Conservation (phyloP, 495 filamentous ascomycete genomes). For the Aspergillus homomorphus region DNA sequence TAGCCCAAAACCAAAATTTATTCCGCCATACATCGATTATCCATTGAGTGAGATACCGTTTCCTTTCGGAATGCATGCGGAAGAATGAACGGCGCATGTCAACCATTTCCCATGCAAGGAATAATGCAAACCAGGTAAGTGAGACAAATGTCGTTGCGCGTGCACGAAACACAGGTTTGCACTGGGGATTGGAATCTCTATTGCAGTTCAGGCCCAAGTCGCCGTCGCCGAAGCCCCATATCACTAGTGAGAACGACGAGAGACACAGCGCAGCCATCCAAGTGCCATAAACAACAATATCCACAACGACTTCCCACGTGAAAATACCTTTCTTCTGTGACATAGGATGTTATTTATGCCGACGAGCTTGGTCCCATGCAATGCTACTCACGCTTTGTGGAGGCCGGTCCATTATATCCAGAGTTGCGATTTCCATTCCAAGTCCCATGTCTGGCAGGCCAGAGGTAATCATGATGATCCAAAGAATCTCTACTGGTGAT, state of each 20-base stretch:
- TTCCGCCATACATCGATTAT: constrained; percentile 61
- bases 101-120: constrained; percentile 71
- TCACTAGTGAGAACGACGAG: constrained; percentile 59
- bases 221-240: constrained; percentile 65
- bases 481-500: constrained; percentile 74
- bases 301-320: constrained; percentile 62
- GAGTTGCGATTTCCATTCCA: constrained; percentile 64
- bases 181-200: constrained; percentile 52
- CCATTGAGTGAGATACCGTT: constrained; percentile 49
- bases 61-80: constrained; percentile 53
- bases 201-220: constrained; percentile 63
- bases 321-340: constrained; percentile 65
- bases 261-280: constrained; percentile 70
- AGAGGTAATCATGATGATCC: constrained; percentile 77
- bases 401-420: constrained; percentile 65
- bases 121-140: constrained; percentile 71
- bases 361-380: too few species aligned
- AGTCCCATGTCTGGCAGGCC: constrained; percentile 72
- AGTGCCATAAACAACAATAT: constrained; percentile 66
- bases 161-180: constrained; percentile 66
- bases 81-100: constrained; percentile 64
- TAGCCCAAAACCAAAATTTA: constrained; percentile 64
- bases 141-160: constrained; percentile 69
- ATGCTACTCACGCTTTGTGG: constrained; percentile 57
- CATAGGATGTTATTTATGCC: not conserved